Base-by-base conservation (phyloP, 2,329 filamentous ascomycete genomes). In the Thelonectria olida region DNA sequence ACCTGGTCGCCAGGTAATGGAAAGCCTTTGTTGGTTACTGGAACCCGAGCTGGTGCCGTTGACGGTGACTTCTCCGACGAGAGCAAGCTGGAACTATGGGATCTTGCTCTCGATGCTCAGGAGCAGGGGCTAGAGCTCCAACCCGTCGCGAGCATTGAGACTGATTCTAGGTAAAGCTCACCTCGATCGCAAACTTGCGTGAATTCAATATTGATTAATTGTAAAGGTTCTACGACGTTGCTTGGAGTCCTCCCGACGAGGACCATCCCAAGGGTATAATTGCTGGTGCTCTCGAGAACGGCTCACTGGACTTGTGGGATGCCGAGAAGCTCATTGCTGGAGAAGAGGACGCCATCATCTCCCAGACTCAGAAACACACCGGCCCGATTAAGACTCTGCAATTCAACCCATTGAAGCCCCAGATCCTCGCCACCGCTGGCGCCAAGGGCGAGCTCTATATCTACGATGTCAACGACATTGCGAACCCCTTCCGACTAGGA, bases 41-140 rank as follows among this genome's bases (percentile, higher is more conserved):
- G 96, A 72, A 99, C 96, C 47, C 90, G 94, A 71, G 94, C 96
- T 63, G 96, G 96, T 66, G 96, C 96, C 72, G 93, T 99, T 41
- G 93, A 97, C 79, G 94, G 92, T 71, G 94, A 98, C 79, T 99
- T 99, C 80, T 98, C 96, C 25, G 96, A 96, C 78, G 94, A 98
- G 78, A 97, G 93, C 66, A 95, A 95, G 81, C 83, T 99, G 59
- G 96, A 99, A 82, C 85, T 99, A 63, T 99, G 96, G 96, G 93
- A 98, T 79, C 84, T 99, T 68, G 90, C 88, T 74, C 84, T 98
- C 68, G 92, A 96, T 77, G 88, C 89, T 77, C 80, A 88, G 64
- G 85, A 91, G 63, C 89, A 92, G 73, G 89, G 89, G 56, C 84
- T 92, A 54, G 96, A 98, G 81, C 88, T 97, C 58, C 90, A 94